phyloP scores from a whole-genome alignment of 1,284 basidiomycete species.

The Tilletiopsis washingtonensis region DNA sequence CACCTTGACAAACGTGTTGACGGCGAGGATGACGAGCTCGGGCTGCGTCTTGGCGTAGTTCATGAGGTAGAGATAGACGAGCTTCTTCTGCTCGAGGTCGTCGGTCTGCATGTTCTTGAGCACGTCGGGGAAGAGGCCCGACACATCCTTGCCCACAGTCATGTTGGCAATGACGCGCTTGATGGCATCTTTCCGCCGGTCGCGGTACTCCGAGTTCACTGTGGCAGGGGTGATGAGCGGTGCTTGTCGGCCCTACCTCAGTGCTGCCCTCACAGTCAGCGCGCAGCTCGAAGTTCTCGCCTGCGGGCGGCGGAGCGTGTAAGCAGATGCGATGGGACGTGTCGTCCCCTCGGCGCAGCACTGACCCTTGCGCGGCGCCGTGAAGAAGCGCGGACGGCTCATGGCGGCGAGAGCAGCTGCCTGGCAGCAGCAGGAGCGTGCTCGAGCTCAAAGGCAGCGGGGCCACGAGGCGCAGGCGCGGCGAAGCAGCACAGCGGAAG shows the following conservation, averaged over 20 bases:
- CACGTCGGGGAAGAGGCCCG: slow-evolving; percentile 84
- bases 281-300: slow-evolving; percentile 43
- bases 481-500: too few relatives aligned
- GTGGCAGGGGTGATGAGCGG: too few relatives aligned
- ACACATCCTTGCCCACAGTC: slow-evolving; percentile 92
- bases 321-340: too few relatives aligned
- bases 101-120: slow-evolving; percentile 97
- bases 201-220: slow-evolving; percentile 92
- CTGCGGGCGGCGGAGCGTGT: too few relatives aligned
- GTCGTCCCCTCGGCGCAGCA: too few relatives aligned
- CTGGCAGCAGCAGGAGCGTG: too few relatives aligned
- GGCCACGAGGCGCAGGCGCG: too few relatives aligned
- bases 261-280: slow-evolving; percentile 36
- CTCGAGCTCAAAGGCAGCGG: too few relatives aligned
- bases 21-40: slow-evolving; percentile 91
- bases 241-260: slow-evolving; percentile 49
- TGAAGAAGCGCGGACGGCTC: slow-evolving; percentile 47
- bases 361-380: slow-evolving; percentile 46
- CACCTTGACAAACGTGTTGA: slow-evolving; percentile 86
- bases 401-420: too few relatives aligned
- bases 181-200: slow-evolving; percentile 95
- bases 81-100: slow-evolving; percentile 88
- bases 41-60: slow-evolving; percentile 98
- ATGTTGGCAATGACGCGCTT: slow-evolving; percentile 75
- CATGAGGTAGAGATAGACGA: slow-evolving; percentile 97